Evolutionary conservation across 1,139 yeast genomes (phyloP), one percentile per base, ranked within the genome.

Genomic region (Waltiozyma sp.): DNA sequence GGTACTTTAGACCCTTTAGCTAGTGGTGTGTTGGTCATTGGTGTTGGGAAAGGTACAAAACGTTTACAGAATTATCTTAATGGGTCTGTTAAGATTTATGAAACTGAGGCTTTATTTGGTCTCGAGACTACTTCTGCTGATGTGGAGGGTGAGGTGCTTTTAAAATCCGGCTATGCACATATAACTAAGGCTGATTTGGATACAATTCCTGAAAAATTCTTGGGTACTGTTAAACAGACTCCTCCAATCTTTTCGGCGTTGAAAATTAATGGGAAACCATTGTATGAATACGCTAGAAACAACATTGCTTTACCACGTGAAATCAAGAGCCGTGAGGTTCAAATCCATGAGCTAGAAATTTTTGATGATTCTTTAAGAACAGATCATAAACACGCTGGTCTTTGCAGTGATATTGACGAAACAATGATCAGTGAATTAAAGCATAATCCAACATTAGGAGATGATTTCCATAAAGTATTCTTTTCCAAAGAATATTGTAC

Each of bases 1-100:
- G 99, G 99, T 7, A 91, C 99, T 0, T 68, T 93, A 39, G 99
- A 93, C 57, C 97, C 97, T 0, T 63, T 87, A 45, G 99, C 99
- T 0, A 79, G 88, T 28, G 99, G 99, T 9, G 91, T 91, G 2
- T 62, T 91, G 46, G 93, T 93, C 2, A 72, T 93, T 46, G 99
- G 98, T 4, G 75, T 93, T 23, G 96, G 96, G 10, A 52, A 68
- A 2, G 98, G 98, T 2, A 93, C 99, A 3, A 91, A 89, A 59
- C 69, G 75, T 58, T 67, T 93, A 40, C 81, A 78, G 45, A 69
- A 75, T 47, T 88, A 83, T 55, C 69, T 82, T 38, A 73, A 81
- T 36, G 87, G 86, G 23, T 77, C 89, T 40, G 76, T 70, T 21
- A 83, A 91, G 58, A 76, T 79, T 1, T 93, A 93, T 61, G 86